Base-by-base conservation (phyloP, 1,284 basidiomycete genomes). In the Malassezia equina region DNA sequence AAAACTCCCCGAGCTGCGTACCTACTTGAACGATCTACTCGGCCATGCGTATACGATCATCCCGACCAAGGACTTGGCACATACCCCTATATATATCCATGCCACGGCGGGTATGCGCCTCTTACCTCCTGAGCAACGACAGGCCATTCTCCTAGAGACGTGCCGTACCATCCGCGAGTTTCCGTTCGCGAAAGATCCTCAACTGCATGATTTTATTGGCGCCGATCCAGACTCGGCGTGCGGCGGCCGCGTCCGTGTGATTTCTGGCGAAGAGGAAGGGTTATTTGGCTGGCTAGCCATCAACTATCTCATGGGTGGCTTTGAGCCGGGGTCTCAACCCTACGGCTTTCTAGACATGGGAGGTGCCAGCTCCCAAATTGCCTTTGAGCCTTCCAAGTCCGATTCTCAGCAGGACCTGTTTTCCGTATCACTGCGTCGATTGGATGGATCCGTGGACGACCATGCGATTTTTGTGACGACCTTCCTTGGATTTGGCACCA, bases 311-410 rank as follows among this genome's bases (percentile, higher is more conserved):
- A 94, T 96, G 90, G 88, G 98, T 71, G 93, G 91, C 1, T 99
- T 99, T 73, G 78, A 80, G 61, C 79, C 78, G 1, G 17, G 27
- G 25, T 24, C 27, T 12, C 15, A 25, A 21, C 96, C 94, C 3
- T 96, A 89, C 67, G 94, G 94, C 4, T 99, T 99, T 76, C 79
- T 99, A 59, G 94, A 99, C 75, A 98, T 98, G 94, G 93, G 93
- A 51, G 93, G 93, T 32, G 93, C 94, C 19, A 94, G 90, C 27
- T 96, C 93, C 8, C 93, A 98, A 76, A 93, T 98, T 60, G 94
- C 94, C 2, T 98, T 98, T 70, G 90, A 78, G 21, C 79, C 79
- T 0, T 55, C 60, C 23, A 46, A 61, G 34, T 58, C 60, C 85
- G 50, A 67, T 74, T 15, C 78, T 17, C 39, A 29, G 32, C 29